Base-by-base conservation (phyloP, 2,329 filamentous ascomycete genomes). In the Fusarium domesticum region DNA sequence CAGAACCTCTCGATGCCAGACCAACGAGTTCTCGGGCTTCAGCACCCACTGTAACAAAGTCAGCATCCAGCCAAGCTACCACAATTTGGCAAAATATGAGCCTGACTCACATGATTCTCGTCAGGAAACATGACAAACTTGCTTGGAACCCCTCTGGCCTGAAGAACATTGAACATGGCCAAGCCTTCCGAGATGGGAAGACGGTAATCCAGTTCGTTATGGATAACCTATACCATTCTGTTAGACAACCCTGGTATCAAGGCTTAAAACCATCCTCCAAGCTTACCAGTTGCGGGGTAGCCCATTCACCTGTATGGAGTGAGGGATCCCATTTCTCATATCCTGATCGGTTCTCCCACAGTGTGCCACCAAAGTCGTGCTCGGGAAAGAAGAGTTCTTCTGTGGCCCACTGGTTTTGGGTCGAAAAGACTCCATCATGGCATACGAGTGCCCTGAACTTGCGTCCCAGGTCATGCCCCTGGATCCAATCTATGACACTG, bases 121-220 rank as follows among this genome's bases (percentile, higher is more conserved):
- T 78, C 89, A 0, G 89, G 87, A 63, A 95, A 96, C 16, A 83
- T 84, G 54, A 95, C 62, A 53, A 95, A 81, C 53, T 85, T 83
- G 64, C 87, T 93, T 16, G 87, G 83, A 1, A 95, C 77, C 0
- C 82, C 82, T 40, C 78, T 78, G 18, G 81, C 79, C 68, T 96
- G 90, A 20, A 96, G 71, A 6, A 90, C 84, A 53, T 95, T 95
- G 70, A 95, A 96, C 40, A 89, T 86, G 3, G 87, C 80, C 41
- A 96, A 67, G 0, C 90, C 91, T 66, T 96, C 92, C 0, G 85
- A 82, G 42, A 97, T 84, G 1, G 90, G 86, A 18, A 96, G 72
- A 15, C 92, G 80, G 64, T 96, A 97, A 66, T 97, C 92, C 23
- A 93, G 76, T 59, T 93, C 89, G 60, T 83, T 92, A 67, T 97